Evolutionary conservation across 2,329 filamentous ascomycete genomes (phyloP).

Genomic region (Trichoderma aggressivum): DNA sequence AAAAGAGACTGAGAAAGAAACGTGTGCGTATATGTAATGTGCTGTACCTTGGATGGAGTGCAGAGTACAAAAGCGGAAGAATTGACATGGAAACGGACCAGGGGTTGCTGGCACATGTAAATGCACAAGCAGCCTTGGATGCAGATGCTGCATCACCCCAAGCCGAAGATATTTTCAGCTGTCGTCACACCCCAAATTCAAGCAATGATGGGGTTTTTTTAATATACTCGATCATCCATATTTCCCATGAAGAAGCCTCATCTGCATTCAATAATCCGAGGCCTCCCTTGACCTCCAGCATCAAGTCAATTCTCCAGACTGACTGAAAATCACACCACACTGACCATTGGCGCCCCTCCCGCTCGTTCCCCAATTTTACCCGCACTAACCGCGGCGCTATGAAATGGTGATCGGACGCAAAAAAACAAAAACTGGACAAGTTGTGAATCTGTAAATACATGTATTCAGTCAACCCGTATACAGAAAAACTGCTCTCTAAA

Average conservation of each 20-base stretch:
- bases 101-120: neutral
- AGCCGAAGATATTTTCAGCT: neutral
- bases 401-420: neutral
- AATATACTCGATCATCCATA: neutral
- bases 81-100: neutral
- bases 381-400: slow-evolving; percentile 5
- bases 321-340: neutral
- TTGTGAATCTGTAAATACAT: neutral
- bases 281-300: neutral
- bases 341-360: slow-evolving; percentile 2
- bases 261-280: neutral
- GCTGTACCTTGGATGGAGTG: neutral
- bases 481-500: neutral
- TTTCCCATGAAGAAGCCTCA: neutral
- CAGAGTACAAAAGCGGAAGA: neutral
- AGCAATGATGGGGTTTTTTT: neutral
- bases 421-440: neutral
- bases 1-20: neutral
- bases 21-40: neutral
- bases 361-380: slow-evolving; percentile 3
- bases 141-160: neutral
- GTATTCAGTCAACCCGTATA: neutral
- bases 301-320: neutral
- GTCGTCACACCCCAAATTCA: neutral
- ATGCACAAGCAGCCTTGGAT: neutral